phyloP scores from a whole-genome alignment of 2,329 filamentous ascomycete species.

The Fusarium sulawesiense region DNA sequence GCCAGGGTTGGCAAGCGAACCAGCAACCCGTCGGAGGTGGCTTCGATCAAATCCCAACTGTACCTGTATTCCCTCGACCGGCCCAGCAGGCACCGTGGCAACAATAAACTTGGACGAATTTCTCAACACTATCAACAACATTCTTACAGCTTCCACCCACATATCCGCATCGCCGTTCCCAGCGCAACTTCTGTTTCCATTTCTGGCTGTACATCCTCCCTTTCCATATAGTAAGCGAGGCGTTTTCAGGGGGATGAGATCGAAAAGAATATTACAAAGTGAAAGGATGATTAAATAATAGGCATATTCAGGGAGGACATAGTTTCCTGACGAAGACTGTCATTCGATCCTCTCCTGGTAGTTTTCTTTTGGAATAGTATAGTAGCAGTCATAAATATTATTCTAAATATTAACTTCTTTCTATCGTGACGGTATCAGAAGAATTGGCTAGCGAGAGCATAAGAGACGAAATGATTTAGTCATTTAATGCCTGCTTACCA shows the following conservation, averaged over 20 bases:
- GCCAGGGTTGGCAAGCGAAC: conserved; percentile 86
- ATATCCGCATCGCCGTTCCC: conserved; percentile 21
- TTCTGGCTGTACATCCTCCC: conserved; percentile 40
- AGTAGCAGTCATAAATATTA: conserved; percentile 41
- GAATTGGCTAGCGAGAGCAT: neutral
- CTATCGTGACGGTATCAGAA: neutral
- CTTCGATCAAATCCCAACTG: conserved; percentile 80
- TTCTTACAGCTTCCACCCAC: conserved; percentile 5
- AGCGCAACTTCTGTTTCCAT: conserved; percentile 22
- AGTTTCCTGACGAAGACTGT: neutral
- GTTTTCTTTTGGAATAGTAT: conserved; percentile 42
- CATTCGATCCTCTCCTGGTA: conserved; percentile 24
- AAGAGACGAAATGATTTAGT: neutral
- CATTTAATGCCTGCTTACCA: neutral
- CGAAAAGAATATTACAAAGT: conserved; percentile 35
- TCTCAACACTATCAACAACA: neutral
- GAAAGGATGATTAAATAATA: conserved; percentile 11
- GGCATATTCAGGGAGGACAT: neutral
- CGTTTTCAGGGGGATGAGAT: conserved; percentile 47
- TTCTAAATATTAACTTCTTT: conserved; percentile 11
- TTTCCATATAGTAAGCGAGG: conserved; percentile 50
- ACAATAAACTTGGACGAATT: conserved; percentile 50
- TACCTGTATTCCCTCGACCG: conserved; percentile 87
- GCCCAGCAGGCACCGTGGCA: conserved; percentile 72
- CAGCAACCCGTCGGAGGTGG: conserved; percentile 84